A percentile compares a stretch with the other conserved stretches of the same genome.
These are phyloP conservation scores for Aristolochia fimbriata DNA, from an alignment of 164 flowering plant species.

Conservation along the genomic window DNA sequence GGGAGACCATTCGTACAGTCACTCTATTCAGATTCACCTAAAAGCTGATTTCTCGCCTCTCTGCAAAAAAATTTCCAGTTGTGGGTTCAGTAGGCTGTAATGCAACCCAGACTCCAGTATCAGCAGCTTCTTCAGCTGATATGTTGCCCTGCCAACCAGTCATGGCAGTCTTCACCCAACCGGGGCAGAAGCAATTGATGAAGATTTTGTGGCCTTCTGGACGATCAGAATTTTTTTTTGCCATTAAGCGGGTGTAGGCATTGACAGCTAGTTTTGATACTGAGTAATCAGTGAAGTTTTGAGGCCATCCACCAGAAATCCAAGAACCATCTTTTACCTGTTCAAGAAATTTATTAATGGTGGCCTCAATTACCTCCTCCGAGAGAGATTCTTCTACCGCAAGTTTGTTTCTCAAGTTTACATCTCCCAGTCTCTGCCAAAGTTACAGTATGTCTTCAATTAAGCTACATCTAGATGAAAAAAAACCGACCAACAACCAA, in stretches of 20 bases:
- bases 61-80: constrained; percentile 76
- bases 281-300: constrained; percentile 73
- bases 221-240: constrained; percentile 35
- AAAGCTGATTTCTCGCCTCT: constrained; percentile 77
- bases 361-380: constrained; percentile 66
- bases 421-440: constrained; percentile 57
- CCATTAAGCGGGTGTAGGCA: constrained; percentile 67
- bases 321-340: constrained; percentile 74
- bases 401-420: constrained; percentile 44
- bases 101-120: constrained; percentile 93
- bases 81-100: constrained; percentile 56
- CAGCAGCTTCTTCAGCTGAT: constrained; percentile 75
- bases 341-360: constrained; percentile 44
- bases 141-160: constrained; percentile 85
- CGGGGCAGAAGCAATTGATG: constrained; percentile 87
- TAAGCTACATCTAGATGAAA: background rate
- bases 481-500: background rate
- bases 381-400: constrained; percentile 42
- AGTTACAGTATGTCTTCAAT: background rate
- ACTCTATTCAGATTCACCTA: constrained; percentile 8
- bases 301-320: constrained; percentile 81
- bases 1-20: too few species aligned
- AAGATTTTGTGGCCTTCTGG: constrained; percentile 62
- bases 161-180: constrained; percentile 96
- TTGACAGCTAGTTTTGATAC: constrained; percentile 85